Evolutionary conservation across 139 green algal genomes (phyloP).

Genomic region (Pseudopediastrum boryanum): DNA sequence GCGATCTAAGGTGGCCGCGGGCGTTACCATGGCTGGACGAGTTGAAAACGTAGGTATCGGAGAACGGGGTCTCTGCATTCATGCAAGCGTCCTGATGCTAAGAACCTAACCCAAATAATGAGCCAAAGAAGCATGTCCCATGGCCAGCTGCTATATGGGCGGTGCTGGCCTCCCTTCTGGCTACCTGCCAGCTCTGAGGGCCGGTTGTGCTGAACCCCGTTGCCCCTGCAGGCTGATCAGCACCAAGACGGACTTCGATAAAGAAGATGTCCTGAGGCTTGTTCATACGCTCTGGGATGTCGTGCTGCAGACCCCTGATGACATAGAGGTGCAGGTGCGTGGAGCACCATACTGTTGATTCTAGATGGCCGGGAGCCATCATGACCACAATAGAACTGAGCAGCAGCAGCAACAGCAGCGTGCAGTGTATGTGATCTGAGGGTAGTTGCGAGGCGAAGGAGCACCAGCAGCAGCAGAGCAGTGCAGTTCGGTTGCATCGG

Average conservation of each 20-base stretch:
- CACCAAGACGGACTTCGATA: slow-evolving; percentile 40
- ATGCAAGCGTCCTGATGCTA: not conserved
- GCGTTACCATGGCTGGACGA: slow-evolving; percentile 41
- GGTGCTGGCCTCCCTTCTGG: too few species aligned
- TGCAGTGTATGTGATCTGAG: not conserved
- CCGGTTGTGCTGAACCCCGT: not conserved
- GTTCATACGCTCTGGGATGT: slow-evolving; percentile 52
- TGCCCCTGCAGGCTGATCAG: slow-evolving; percentile 30
- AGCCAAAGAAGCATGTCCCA: not conserved
- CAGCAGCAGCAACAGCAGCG: not conserved
- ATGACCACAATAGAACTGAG: not conserved
- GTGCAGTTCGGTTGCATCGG: not conserved
- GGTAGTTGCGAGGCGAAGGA: not conserved
- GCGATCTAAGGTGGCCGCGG: slow-evolving; percentile 20
- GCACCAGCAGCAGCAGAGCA: slow-evolving; percentile 2
- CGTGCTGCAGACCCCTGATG: slow-evolving; percentile 37
- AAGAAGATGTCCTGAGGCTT: slow-evolving; percentile 27
- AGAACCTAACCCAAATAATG: not conserved
- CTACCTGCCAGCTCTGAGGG: not conserved
- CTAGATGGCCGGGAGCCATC: not conserved
- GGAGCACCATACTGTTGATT: too few species aligned
- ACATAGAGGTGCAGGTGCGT: slow-evolving; percentile 53
- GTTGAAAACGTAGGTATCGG: slow-evolving; percentile 43
- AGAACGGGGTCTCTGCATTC: not conserved
- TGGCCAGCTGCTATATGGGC: not conserved